These are phyloP conservation scores for Arachis stenosperma DNA, from an alignment of 306 rosid species.

Conservation along the genomic window DNA sequence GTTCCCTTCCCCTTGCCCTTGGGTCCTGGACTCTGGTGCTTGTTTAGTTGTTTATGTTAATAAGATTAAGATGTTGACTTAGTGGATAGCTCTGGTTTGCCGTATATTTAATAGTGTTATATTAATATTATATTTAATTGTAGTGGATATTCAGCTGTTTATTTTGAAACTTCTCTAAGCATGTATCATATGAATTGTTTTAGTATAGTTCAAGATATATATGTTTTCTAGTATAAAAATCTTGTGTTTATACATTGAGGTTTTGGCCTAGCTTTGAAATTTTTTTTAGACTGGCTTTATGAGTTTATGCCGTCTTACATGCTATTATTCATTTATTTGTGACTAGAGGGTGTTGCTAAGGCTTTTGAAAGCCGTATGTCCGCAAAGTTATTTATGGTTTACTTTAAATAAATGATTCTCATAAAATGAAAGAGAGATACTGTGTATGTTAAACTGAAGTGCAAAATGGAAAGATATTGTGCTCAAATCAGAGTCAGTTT, in stretches of 20 bases:
- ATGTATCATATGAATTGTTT: slow-evolving; percentile 35
- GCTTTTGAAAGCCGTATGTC: background rate
- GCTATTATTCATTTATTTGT: background rate
- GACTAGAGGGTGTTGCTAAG: background rate
- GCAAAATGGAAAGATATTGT: background rate
- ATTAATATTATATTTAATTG: background rate
- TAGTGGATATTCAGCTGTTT: slow-evolving; percentile 34
- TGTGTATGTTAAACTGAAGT: background rate
- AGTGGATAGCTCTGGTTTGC: slow-evolving; percentile 27
- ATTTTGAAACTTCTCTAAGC: slow-evolving; percentile 27
- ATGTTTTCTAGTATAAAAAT: too few species aligned
- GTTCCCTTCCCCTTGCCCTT: slow-evolving; percentile 19
- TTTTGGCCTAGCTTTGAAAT: background rate
- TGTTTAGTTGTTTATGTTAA: slow-evolving; percentile 15
- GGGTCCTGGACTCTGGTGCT: background rate
- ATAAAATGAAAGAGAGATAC: background rate
- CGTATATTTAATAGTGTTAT: background rate
- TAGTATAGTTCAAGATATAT: slow-evolving; percentile 25
- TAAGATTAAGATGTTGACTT: slow-evolving; percentile 12
- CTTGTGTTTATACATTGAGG: background rate
- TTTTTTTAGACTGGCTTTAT: slow-evolving; percentile 1
- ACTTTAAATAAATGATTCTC: background rate
- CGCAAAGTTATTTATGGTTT: background rate
- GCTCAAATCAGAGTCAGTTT: background rate
- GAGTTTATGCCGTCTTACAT: background rate